phyloP scores from a whole-genome alignment of 2,329 filamentous ascomycete species.

The Ceratocystiopsis sp. region DNA sequence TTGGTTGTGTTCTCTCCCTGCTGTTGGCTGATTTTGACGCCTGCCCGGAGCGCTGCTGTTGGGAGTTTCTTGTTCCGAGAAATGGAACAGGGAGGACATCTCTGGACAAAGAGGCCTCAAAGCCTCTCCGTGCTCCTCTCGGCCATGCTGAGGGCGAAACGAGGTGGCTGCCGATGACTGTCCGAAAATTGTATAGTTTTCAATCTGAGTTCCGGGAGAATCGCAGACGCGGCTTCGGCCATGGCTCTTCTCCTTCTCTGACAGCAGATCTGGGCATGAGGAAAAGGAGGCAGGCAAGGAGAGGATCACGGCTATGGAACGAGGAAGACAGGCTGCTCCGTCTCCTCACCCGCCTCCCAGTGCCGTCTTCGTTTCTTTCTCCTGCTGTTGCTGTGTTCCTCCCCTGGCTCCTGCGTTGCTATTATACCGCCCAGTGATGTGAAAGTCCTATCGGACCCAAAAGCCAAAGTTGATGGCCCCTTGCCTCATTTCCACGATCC shows the following conservation, averaged over 20 bases:
- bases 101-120: not conserved
- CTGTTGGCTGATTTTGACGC: not conserved
- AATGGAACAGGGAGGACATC: too few relatives aligned
- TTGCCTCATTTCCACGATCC: not conserved
- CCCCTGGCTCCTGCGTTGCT: not conserved
- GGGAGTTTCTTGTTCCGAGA: too few relatives aligned
- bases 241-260: slow-evolving; percentile 6
- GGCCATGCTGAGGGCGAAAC: not conserved
- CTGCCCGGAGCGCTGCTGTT: not conserved
- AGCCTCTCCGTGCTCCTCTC: not conserved
- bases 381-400: not conserved
- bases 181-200: slow-evolving; percentile 18
- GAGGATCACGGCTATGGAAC: not conserved
- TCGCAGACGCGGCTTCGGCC: slow-evolving; percentile 5
- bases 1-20: not conserved
- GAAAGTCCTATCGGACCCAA: slow-evolving; percentile 5
- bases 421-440: slow-evolving; percentile 5
- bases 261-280: not conserved
- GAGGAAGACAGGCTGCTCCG: not conserved
- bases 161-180: slow-evolving; percentile 11
- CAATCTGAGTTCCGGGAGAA: slow-evolving; percentile 19
- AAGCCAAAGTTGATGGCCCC: slow-evolving; percentile 10
- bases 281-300: not conserved
- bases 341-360: too few relatives aligned
- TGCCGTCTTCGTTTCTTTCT: not conserved